These are phyloP conservation scores for Chlamydomonas incerta DNA, from an alignment of 139 green algal genomes.

Conservation along the genomic window DNA sequence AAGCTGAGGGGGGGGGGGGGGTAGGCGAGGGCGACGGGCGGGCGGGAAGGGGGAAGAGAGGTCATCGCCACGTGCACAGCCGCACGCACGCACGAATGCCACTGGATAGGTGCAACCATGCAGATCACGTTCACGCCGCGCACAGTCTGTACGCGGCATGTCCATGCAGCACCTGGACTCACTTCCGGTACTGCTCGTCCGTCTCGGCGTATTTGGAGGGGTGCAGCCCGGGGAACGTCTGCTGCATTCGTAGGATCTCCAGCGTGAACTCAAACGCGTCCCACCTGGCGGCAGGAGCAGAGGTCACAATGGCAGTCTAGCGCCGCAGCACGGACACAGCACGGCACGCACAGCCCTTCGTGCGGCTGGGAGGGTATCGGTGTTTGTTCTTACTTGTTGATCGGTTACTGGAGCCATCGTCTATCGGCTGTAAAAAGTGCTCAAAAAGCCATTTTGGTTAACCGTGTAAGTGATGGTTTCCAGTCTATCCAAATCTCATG, in stretches of 20 bases:
- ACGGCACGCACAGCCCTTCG: no score
- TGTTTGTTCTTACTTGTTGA: constrained; percentile 77
- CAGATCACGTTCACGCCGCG: no score
- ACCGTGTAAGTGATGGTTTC: constrained; percentile 73
- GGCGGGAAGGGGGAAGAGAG: no score
- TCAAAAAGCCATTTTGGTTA: constrained; percentile 77
- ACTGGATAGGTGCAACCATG: no score
- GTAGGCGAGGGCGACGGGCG: no score
- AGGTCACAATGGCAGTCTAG: no score
- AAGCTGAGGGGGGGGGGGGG: not conserved
- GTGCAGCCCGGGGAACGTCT: constrained; percentile 29
- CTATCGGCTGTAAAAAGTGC: constrained; percentile 70
- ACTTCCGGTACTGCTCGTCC: constrained; percentile 3
- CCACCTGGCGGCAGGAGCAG: not conserved
- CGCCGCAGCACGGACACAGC: no score
- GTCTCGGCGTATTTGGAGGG: not conserved
- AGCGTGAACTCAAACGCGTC: constrained; percentile 21
- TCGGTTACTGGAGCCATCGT: constrained; percentile 81
- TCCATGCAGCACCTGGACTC: not conserved
- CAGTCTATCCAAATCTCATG: no score
- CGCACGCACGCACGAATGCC: no score
- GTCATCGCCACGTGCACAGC: no score
- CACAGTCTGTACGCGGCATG: no score
- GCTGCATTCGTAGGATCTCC: constrained; percentile 47
- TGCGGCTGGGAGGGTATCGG: no score